Evolutionary conservation across 2,329 filamentous ascomycete species (phyloP), one percentile per base, ranked within the genome.

Genomic region (Daldinia sp.): DNA sequence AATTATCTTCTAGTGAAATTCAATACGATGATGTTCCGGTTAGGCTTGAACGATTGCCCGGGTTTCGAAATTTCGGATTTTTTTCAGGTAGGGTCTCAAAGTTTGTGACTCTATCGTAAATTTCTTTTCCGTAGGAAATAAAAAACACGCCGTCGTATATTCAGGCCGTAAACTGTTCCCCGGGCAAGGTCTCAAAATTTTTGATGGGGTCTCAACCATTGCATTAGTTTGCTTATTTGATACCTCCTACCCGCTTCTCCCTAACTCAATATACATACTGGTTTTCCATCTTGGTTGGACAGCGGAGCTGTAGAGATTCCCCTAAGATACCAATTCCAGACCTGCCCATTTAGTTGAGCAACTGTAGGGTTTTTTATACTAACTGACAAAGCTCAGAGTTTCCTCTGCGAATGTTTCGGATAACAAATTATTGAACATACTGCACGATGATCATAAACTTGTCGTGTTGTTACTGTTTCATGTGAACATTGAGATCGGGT

Each of bases 351-450:
- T 37, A 37, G 30, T 33, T 35, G 9, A 23, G 42, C 4, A 18
- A 2, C 6, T 28, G 3, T 10, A 10, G 12, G 28, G 1, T 23
- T 20, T 26, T 41, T 37, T 35, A 10, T 26, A 48, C 10, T 6
- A 30, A 35, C 35, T 56, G 53, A 56, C 37, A 56, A 56, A 56
- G 18, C 42, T 46, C 4, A 2, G 3, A 18, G 13, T 41, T 56
- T 26, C 20, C 4, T 56, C 28, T 9, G 18, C 37, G 10, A 28
- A 42, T 26, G 9, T 20, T 37, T 12, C 33, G 6, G 33, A 3
- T 41, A 35, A 18, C 42, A 20, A 42, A 9, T 28, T 20, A n/a
- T 28, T 42, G 13, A 41, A 12, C 53, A 23, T 23, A 35, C 20
- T 56, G 53, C 20, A 30, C 15, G 53, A 23, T 41, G 10, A 42